Evolutionary conservation across 148 eudicot species (phyloP), one percentile per base, ranked within the genome.

Genomic region (Rheum nobile): DNA sequence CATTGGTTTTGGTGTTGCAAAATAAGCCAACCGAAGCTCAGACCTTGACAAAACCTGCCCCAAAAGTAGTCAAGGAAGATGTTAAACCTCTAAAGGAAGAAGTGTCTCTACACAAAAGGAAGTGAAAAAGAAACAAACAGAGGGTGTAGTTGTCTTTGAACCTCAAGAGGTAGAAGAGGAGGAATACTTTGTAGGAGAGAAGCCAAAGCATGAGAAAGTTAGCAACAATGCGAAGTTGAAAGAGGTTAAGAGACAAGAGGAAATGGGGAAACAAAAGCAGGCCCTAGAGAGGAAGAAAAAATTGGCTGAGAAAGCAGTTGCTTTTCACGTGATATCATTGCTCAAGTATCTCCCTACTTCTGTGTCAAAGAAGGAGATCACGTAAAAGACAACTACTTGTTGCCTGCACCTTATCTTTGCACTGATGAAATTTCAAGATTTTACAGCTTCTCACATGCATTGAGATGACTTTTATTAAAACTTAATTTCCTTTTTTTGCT

Each of bases 281-380:
- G 97, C 98, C 17, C 70, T 85, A 80, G 97, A 89, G 78, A 88
- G 97, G 82, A 94, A 91, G 93, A 91, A 87, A 83, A 91, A 88
- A 82, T 73, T 82, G 82, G 89, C 90, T 3, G 98, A 89, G 82
- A 94, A 90, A 88, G 87, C 91, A 6, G 93, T 91, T 8, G 88
- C 90, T 9, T n/a, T n/a, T n/a, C n/a, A n/a, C n/a, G n/a, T n/a
- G n/a, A n/a, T n/a, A n/a, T n/a, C n/a, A n/a, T n/a, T n/a, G n/a
- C n/a, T n/a, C n/a, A n/a, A n/a, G n/a, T n/a, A n/a, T n/a, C n/a
- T n/a, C n/a, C n/a, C n/a, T n/a, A n/a, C n/a, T n/a, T n/a, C n/a
- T n/a, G n/a, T n/a, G n/a, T n/a, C n/a, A n/a, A n/a, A n/a, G n/a
- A n/a, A n/a, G n/a, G n/a, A n/a, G n/a, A n/a, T n/a, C n/a, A n/a